Evolutionary conservation across 768 basidiomycete genomes (phyloP), one percentile per base, ranked within the genome.

Genomic region (Lentinula detonsa): DNA sequence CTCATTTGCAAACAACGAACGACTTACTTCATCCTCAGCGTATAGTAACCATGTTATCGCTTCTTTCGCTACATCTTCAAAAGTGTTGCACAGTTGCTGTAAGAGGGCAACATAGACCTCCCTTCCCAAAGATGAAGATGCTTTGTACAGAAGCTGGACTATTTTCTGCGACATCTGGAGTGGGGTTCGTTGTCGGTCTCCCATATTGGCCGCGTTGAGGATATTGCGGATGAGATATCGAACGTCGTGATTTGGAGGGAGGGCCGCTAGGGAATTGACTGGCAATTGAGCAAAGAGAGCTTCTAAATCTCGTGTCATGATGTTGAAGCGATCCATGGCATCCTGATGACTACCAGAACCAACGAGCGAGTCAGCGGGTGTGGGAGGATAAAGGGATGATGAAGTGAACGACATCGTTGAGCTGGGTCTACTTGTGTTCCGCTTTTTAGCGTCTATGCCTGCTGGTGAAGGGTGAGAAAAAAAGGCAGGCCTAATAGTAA

Each of bases 21-120:
- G 5, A 76, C 85, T 60, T 60, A 95, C 94, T 77, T 95, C 92
- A 70, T 99, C 97, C 70, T 98, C 95, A 3, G 97, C 92, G 70
- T 94, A 97, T 49, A 98, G 76, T 52, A 99, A 78, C 97, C 97
- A 99, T 1, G 91, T 91, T 54, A 95, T 90, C 5, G 96, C 97
- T 74, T 99, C 97, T 72, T 95, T 95, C 16, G 90, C 92, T 49
- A 98, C 96, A 65, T 96, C 93, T 65, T 92, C 87, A 64, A 94
- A 95, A 15, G 86, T 78, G 63, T 87, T 86, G 71, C 97, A 98
- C 45, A 99, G 77, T 63, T 93, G 89, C 61, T 95, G 90, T 13
- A 99, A 77, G 49, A 99, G 77, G 48, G 88, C 85, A 42, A 94
- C 95, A 71, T 94, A 99, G 9, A 97, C 89, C 71, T 99, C 95